A percentile compares a stretch with the other conserved stretches of the same genome.
Conservation (phyloP, 75 land plant genomes). For the Gnetum montanum region DNA sequence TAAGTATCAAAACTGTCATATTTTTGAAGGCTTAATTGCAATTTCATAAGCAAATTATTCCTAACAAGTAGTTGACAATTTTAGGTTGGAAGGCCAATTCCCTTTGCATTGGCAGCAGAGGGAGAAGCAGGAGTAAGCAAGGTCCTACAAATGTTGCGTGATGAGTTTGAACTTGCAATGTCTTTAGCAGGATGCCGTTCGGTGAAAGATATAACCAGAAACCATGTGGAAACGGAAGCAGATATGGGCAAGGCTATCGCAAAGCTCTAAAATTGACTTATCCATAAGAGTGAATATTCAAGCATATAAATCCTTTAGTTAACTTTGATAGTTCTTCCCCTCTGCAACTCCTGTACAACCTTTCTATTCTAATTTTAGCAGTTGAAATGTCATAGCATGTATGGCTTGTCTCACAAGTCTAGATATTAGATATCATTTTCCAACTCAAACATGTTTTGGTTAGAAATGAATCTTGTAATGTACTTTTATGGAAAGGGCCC, state of each 20-base stretch:
- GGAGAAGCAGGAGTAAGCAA: slow-evolving; percentile 93
- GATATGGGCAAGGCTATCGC: slow-evolving; percentile 29
- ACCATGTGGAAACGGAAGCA: slow-evolving; percentile 51
- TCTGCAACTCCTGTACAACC: too few species aligned
- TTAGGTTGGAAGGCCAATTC: slow-evolving; percentile 95
- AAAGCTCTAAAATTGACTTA: slow-evolving; percentile 18
- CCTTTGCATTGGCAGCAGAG: slow-evolving; percentile 80
- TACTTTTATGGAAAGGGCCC: too few species aligned
- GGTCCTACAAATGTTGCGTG: slow-evolving; percentile 80
- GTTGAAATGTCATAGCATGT: too few species aligned
- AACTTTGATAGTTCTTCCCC: too few species aligned
- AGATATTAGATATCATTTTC: too few species aligned
- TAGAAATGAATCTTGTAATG: too few species aligned
- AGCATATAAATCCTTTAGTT: too few species aligned
- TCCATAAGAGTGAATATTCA: background rate
- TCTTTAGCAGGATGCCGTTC: slow-evolving; percentile 81
- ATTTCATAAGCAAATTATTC: background rate
- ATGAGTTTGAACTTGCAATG: slow-evolving; percentile 93
- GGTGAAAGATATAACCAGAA: slow-evolving; percentile 77
- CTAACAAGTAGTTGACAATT: background rate
- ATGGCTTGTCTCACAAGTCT: too few species aligned
- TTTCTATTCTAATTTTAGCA: too few species aligned
- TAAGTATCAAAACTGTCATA: too few species aligned
- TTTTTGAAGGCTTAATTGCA: background rate
- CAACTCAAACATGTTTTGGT: too few species aligned